These are phyloP conservation scores for Anethum foeniculum DNA, from an alignment of 140 eudicot species.

Conservation along the genomic window DNA sequence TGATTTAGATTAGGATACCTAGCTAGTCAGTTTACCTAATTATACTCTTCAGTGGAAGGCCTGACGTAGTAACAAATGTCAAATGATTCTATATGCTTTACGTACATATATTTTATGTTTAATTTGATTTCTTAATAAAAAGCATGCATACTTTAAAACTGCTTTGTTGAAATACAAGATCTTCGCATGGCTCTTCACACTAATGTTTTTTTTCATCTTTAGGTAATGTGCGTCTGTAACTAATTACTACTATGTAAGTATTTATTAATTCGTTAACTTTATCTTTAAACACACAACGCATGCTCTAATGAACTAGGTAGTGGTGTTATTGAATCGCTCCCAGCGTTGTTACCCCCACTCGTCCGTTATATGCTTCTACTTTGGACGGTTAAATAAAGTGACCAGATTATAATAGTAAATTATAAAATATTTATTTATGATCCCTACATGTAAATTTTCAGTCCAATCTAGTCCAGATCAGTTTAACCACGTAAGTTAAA, in stretches of 20 bases:
- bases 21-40: background rate
- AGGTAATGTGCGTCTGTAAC: slow-evolving; percentile 7
- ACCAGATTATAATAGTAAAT: no score
- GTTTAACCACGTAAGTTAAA: no score
- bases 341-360: no score
- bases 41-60: background rate
- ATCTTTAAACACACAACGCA: background rate
- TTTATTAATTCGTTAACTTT: background rate
- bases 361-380: no score
- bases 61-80: background rate
- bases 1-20: background rate
- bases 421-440: no score
- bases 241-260: no score
- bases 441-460: no score
- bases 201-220: slow-evolving; percentile 8
- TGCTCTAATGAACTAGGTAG: no score
- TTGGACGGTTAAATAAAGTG: no score
- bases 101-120: background rate
- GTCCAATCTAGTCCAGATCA: no score
- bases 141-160: slow-evolving; percentile 42
- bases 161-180: slow-evolving; percentile 28
- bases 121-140: slow-evolving; percentile 16
- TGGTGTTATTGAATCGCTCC: no score
- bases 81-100: slow-evolving; percentile 10
- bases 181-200: slow-evolving; percentile 27